A percentile compares a stretch with the other conserved stretches of the same genome.
These are phyloP conservation scores for Aethionema arabicum DNA, from an alignment of 345 rosid species.

Conservation along the genomic window DNA sequence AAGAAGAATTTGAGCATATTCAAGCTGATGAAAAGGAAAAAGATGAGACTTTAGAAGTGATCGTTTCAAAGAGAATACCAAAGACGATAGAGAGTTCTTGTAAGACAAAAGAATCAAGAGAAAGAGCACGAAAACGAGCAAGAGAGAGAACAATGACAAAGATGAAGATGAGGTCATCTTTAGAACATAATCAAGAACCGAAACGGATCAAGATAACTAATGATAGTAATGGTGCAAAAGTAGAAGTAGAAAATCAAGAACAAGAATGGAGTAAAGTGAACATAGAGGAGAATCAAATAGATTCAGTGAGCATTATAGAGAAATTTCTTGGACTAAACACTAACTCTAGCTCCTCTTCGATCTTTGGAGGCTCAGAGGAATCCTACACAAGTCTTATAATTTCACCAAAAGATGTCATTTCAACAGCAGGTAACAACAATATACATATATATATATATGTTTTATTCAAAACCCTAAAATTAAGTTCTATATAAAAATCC, in stretches of 20 bases:
- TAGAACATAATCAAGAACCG: slow-evolving; percentile 38
- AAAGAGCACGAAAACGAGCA: slow-evolving; percentile 67
- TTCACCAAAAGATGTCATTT: slow-evolving; percentile 17
- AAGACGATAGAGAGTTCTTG: slow-evolving; percentile 22
- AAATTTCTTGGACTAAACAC: slow-evolving; percentile 52
- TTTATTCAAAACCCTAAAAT: slow-evolving; percentile 21
- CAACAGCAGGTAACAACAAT: slow-evolving; percentile 19
- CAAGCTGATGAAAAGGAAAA: slow-evolving; percentile 17
- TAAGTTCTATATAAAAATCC: neutral
- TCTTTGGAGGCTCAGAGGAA: slow-evolving; percentile 32
- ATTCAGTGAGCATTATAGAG: slow-evolving; percentile 48
- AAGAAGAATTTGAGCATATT: slow-evolving; percentile 7
- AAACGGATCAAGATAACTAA: slow-evolving; percentile 37
- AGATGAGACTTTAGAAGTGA: slow-evolving; percentile 18
- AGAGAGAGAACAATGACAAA: slow-evolving; percentile 66
- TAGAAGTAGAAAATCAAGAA: slow-evolving; percentile 33
- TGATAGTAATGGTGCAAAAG: slow-evolving; percentile 28
- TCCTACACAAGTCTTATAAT: slow-evolving; percentile 26
- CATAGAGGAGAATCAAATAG: slow-evolving; percentile 40
- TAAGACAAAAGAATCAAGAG: slow-evolving; percentile 44
- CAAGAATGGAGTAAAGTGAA: slow-evolving; percentile 25
- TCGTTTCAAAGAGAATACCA: slow-evolving; percentile 22
- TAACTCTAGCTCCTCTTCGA: slow-evolving; percentile 29
- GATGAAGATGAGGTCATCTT: slow-evolving; percentile 41
- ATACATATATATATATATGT: neutral